Base-by-base conservation (phyloP, 2,329 filamentous ascomycete genomes). In the Calonectria pteridis region DNA sequence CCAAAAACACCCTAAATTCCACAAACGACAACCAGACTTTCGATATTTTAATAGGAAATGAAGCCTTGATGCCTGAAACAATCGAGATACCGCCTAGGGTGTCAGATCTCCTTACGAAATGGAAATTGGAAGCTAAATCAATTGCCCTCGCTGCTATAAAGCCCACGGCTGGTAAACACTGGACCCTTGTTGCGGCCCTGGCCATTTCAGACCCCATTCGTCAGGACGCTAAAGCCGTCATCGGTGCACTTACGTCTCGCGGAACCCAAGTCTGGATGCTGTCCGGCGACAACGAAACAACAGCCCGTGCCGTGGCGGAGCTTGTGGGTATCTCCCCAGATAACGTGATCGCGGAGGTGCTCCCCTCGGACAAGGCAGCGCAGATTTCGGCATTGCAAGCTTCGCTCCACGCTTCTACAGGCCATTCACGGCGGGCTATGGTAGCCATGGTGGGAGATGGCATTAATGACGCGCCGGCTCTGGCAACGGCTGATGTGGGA, bases 371-470 rank as follows among this genome's bases (percentile, higher is more conserved):
- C 78, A 98, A 98, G 84, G 92, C 93, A 4, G 90, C 92, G 64
- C 92, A 93, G 84, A 92, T 95, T 74, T 88, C 88, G 59, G 88
- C 91, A 76, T 87, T 94, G 3, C 92, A 94, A 82, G 84, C 86
- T 28, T 89, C 87, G 3, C 82, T 89, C 37, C 86, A 87, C 73
- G 83, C 85, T 77, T 72, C 76, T 80, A 10, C 37, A 40, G 37
- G 37, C 40, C 9, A n/a, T 6, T 78, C 78, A 1, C 83, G 83
- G 9, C 87, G 89, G 6, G 88, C 88, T 11, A 88, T 85, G 66
- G 90, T 98, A 6, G 95, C 94, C 78, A 97, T 98, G 91, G 93
- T 97, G 6, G 95, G 95, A 71, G 95, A 97, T 82, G 95, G 95
- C 77, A 95, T 97, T 85, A 98, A 98, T 84, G 95, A 98, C 85